These are phyloP conservation scores for Aspergillus kassunensis DNA, from an alignment of 495 filamentous ascomycete genomes.

Conservation along the genomic window DNA sequence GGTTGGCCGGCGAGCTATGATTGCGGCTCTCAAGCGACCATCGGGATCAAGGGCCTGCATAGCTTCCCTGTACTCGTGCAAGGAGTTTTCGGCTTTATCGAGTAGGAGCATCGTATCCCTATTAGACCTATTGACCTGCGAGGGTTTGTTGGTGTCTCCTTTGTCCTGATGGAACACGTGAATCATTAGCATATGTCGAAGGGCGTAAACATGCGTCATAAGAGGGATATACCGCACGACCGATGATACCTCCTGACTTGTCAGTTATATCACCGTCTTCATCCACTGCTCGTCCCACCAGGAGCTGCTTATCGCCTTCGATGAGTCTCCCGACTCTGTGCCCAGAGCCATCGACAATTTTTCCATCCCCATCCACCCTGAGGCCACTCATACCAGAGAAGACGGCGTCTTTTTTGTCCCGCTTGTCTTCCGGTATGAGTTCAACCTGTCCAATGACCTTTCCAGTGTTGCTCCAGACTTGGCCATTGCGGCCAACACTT, in stretches of 20 bases:
- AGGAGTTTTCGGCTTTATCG: conserved; percentile 70
- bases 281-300: conserved; percentile 69
- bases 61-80: conserved; percentile 75
- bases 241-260: conserved; percentile 67
- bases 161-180: too few relatives aligned
- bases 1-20: conserved; percentile 76
- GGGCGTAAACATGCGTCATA: too few relatives aligned
- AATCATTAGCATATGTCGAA: conserved; percentile 9
- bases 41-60: conserved; percentile 84
- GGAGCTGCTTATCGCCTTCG: conserved; percentile 60
- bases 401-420: conserved; percentile 62
- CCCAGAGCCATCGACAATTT: conserved; percentile 55
- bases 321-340: conserved; percentile 63
- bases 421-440: conserved; percentile 60
- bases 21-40: conserved; percentile 70
- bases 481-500: conserved; percentile 69
- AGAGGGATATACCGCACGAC: conserved; percentile 49
- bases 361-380: conserved; percentile 66
- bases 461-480: conserved; percentile 69
- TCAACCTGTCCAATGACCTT: conserved; percentile 70
- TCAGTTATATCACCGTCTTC: conserved; percentile 74
- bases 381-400: conserved; percentile 66
- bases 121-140: conserved; percentile 58
- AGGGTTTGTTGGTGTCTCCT: too few relatives aligned
- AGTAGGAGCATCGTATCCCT: conserved; percentile 68